A percentile compares a stretch with the other conserved stretches of the same genome.
Evolutionary conservation across 345 rosid species (phyloP).

Genomic region (Mangifera indica): DNA sequence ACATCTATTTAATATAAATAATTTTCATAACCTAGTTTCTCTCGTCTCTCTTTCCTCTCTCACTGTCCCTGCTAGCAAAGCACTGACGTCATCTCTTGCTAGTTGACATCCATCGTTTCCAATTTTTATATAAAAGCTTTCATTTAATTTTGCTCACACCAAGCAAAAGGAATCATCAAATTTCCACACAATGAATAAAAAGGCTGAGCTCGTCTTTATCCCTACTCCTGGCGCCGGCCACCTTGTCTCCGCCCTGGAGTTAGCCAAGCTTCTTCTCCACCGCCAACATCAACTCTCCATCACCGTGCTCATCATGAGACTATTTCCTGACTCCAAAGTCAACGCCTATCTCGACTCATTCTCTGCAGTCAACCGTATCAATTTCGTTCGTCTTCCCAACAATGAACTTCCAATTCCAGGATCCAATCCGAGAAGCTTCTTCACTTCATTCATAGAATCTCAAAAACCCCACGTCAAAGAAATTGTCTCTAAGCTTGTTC

Average conservation of each 20-base stretch:
- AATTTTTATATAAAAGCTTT: too few species aligned
- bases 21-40: too few species aligned
- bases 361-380: constrained; percentile 30
- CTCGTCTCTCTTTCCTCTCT: too few species aligned
- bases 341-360: not conserved
- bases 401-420: not conserved
- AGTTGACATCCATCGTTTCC: too few species aligned
- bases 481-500: not conserved
- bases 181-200: constrained; percentile 1
- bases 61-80: too few species aligned
- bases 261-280: constrained; percentile 36
- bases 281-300: constrained; percentile 31
- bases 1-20: too few species aligned
- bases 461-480: constrained; percentile 23
- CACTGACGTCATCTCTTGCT: too few species aligned
- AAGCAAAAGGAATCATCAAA: too few species aligned
- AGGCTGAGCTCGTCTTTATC: constrained; percentile 49
- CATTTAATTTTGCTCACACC: too few species aligned
- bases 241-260: constrained; percentile 36
- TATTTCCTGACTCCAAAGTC: constrained; percentile 10
- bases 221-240: constrained; percentile 48
- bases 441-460: not conserved
- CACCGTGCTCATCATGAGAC: constrained; percentile 39
- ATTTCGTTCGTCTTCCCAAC: constrained; percentile 36
- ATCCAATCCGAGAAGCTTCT: not conserved